Percentiles rank a stretch among this genome's conserved stretches.
These are phyloP conservation scores for Pseudomassariella vexata DNA, from an alignment of 2,329 filamentous ascomycete genomes.

Conservation along the genomic window DNA sequence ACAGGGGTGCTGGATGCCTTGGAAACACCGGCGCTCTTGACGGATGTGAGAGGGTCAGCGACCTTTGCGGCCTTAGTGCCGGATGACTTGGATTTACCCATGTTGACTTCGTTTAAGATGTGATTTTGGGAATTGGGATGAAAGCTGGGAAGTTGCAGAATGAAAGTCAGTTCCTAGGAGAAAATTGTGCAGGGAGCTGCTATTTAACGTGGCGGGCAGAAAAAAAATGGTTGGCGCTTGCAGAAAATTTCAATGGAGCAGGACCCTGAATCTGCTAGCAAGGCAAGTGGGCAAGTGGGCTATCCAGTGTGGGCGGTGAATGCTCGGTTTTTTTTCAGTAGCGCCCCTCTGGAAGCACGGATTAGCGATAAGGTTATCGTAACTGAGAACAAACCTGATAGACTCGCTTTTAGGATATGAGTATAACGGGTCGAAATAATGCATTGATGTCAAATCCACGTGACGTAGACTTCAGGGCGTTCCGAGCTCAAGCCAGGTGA, in stretches of 20 bases:
- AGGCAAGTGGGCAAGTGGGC: constrained; percentile 1
- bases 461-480: too few species aligned
- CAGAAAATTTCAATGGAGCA: constrained; percentile 4
- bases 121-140: constrained; percentile 7
- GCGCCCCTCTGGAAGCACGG: too few species aligned
- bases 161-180: constrained; percentile 4
- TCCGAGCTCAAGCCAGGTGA: too few species aligned
- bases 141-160: constrained; percentile 12
- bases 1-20: constrained; percentile 62
- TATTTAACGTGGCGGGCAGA: constrained; percentile 4
- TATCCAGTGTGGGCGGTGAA: too few species aligned
- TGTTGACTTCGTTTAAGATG: constrained; percentile 31
- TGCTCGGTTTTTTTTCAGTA: too few species aligned
- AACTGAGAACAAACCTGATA: too few species aligned
- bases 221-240: constrained; percentile 10
- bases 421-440: too few species aligned
- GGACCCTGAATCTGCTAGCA: too few species aligned
- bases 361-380: too few species aligned
- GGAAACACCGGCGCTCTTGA: constrained; percentile 62
- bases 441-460: too few species aligned
- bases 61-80: constrained; percentile 47
- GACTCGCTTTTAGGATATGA: constrained; percentile 9
- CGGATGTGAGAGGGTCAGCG: constrained; percentile 42
- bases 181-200: constrained; percentile 5
- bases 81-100: constrained; percentile 63